Conservation (phyloP, 2,329 filamentous ascomycete species). For the Gnomoniopsis smithogilvyi region DNA sequence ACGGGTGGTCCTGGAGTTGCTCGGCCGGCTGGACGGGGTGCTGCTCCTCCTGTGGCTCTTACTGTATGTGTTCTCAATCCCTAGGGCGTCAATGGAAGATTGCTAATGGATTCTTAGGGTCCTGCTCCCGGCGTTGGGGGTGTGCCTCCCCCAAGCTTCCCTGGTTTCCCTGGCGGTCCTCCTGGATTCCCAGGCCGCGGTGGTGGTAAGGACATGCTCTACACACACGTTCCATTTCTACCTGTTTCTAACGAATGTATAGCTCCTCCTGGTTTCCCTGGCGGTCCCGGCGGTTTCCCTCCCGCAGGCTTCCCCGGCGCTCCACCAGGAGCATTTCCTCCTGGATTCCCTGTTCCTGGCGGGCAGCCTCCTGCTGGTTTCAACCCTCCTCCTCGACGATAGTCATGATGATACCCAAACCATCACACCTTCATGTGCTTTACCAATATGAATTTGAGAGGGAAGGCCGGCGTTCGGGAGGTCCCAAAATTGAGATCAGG, state of each 20-base stretch:
- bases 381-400: constrained; percentile 67
- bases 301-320: constrained; percentile 40
- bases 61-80: constrained; percentile 53
- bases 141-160: constrained; percentile 55
- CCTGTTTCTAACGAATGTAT: constrained; percentile 30
- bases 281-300: constrained; percentile 39
- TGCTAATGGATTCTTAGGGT: constrained; percentile 43
- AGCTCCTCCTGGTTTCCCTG: constrained; percentile 46
- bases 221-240: constrained; percentile 30
- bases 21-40: constrained; percentile 83
- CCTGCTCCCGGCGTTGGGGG: constrained; percentile 84
- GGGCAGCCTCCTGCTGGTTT: constrained; percentile 67
- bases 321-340: constrained; percentile 42
- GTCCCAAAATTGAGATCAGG: constrained; percentile 12
- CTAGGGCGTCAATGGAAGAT: background rate
- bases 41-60: constrained; percentile 68
- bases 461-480: constrained; percentile 14
- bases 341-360: constrained; percentile 37
- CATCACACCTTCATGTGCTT: background rate
- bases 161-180: constrained; percentile 52
- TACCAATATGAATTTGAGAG: constrained; percentile 8
- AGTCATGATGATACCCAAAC: constrained; percentile 23
- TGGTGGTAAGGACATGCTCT: constrained; percentile 45
- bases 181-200: constrained; percentile 50
- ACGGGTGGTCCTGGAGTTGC: constrained; percentile 85